Conservation (phyloP, 148 eudicot genomes). For the Rhododendron simsii region DNA sequence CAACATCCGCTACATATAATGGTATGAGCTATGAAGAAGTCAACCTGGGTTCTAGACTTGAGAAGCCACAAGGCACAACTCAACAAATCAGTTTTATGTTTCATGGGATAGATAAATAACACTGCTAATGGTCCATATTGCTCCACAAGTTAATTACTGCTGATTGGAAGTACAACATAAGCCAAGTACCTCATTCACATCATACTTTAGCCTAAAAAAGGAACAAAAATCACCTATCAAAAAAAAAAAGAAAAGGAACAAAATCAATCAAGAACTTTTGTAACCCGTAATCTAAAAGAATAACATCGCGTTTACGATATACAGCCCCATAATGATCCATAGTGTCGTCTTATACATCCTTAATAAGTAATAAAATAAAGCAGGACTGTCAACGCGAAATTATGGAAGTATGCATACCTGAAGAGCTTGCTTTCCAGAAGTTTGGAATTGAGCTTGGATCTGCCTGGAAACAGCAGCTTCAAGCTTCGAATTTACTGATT, state of each 20-base stretch:
- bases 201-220: not conserved
- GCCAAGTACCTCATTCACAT: not conserved
- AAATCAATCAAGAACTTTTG: not conserved
- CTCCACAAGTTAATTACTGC: not conserved
- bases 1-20: not conserved
- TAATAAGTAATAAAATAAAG: not conserved
- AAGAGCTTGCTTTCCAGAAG: constrained; percentile 90
- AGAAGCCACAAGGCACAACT: not conserved
- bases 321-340: not conserved
- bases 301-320: not conserved
- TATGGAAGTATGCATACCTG: constrained; percentile 44
- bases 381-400: not conserved
- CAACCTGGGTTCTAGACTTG: not conserved
- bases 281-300: not conserved
- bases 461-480: constrained; percentile 80
- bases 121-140: not conserved
- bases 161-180: not conserved
- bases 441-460: constrained; percentile 84
- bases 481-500: constrained; percentile 67
- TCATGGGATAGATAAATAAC: not conserved
- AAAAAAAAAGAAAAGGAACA: not conserved
- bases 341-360: not conserved
- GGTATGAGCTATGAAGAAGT: not conserved
- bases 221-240: too few relatives aligned
- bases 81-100: constrained; percentile 2